A percentile compares a stretch with the other conserved stretches of the same genome.
These are phyloP conservation scores for Moesziomyces antarcticus DNA, from an alignment of 1,284 basidiomycete species.

Conservation along the genomic window DNA sequence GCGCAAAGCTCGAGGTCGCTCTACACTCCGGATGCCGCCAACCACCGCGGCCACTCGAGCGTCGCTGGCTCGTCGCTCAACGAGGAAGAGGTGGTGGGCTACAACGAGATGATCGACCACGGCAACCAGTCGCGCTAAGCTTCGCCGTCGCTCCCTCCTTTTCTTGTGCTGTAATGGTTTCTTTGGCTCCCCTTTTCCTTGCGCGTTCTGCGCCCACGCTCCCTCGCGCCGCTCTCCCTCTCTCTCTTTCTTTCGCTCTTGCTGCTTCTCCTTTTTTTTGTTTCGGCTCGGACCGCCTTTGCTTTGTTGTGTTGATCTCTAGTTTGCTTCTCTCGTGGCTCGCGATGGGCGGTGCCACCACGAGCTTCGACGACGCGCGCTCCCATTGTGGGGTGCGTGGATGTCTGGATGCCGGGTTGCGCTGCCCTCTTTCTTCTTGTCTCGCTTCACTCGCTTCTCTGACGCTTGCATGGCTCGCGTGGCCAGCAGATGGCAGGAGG, in stretches of 20 bases:
- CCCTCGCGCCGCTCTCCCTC: constrained; percentile 2
- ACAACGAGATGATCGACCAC: constrained; percentile 63
- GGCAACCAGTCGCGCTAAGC: constrained; percentile 47
- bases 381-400: background rate
- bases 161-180: constrained; percentile 2
- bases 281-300: background rate
- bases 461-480: too few relatives aligned
- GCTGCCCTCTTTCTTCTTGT: background rate
- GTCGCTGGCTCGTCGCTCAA: constrained; percentile 57
- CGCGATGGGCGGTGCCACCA: too few relatives aligned
- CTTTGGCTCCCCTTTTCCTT: background rate
- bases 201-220: constrained; percentile 7
- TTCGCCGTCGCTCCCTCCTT: background rate
- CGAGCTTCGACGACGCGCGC: background rate
- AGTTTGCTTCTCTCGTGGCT: background rate
- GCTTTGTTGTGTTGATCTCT: background rate
- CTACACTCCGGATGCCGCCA: constrained; percentile 51
- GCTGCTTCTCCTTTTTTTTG: background rate
- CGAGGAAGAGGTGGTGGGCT: constrained; percentile 64
- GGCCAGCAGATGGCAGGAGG: background rate
- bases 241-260: background rate
- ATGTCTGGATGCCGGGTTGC: constrained; percentile 1
- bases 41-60: constrained; percentile 44
- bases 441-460: background rate
- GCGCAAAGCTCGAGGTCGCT: constrained; percentile 43